Evolutionary conservation across 768 basidiomycete species (phyloP).

Genomic region (Mycena venus): DNA sequence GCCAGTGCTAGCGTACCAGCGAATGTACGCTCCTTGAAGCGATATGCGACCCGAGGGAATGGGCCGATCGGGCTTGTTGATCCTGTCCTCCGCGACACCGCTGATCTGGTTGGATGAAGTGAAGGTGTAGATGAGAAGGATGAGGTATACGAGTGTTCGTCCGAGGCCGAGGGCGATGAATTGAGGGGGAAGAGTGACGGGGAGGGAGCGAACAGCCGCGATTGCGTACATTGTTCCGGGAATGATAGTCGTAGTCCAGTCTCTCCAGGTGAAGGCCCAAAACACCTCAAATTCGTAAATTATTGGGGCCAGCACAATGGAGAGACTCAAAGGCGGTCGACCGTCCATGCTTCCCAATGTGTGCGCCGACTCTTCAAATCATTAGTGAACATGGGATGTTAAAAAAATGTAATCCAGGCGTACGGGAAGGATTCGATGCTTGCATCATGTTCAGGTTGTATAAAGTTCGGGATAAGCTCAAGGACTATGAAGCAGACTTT

Average conservation of each 20-base stretch:
- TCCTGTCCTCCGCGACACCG: constrained; percentile 21
- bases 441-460: not conserved
- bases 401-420: not conserved
- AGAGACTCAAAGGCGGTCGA: not conserved
- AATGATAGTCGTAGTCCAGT: constrained; percentile 15
- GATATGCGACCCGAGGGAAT: constrained; percentile 20
- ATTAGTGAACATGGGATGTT: not conserved
- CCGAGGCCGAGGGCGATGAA: not conserved
- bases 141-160: constrained; percentile 13
- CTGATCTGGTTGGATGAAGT: constrained; percentile 24
- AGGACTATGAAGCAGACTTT: not conserved
- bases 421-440: not conserved
- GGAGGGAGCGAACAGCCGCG: constrained; percentile 7
- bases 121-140: constrained; percentile 26
- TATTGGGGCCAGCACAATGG: not conserved
- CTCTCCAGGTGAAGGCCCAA: constrained; percentile 25
- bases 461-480: not conserved
- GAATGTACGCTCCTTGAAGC: constrained; percentile 12
- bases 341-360: not conserved
- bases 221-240: constrained; percentile 22
- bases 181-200: not conserved
- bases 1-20: constrained; percentile 10
- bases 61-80: constrained; percentile 27
- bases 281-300: constrained; percentile 4
- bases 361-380: not conserved